These are phyloP conservation scores for Microbotryum violaceum DNA, from an alignment of 1,284 basidiomycete genomes.

Conservation along the genomic window DNA sequence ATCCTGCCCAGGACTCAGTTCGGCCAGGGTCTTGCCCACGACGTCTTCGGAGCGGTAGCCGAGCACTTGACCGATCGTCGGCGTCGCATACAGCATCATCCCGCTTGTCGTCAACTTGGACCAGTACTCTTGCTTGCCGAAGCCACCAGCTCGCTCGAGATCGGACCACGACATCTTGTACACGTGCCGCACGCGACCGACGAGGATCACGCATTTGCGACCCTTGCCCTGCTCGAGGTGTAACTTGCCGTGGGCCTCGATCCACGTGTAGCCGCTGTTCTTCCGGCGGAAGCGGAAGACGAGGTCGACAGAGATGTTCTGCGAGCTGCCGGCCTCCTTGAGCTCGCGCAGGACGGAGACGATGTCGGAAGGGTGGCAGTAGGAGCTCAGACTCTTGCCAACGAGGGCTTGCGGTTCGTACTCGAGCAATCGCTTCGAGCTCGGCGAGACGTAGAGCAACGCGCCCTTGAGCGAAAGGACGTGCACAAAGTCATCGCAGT, in stretches of 20 bases:
- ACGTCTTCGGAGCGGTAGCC: conserved; percentile 15
- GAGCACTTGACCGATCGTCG: conserved; percentile 26
- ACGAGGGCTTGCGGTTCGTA: conserved; percentile 53
- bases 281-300: conserved; percentile 67
- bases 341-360: conserved; percentile 86
- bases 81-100: conserved; percentile 34
- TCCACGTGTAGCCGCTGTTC: conserved; percentile 64
- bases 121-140: conserved; percentile 35
- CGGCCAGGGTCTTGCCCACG: conserved; percentile 10
- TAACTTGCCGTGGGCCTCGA: conserved; percentile 71
- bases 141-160: conserved; percentile 26
- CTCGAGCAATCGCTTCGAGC: conserved; percentile 51
- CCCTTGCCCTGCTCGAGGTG: conserved; percentile 44
- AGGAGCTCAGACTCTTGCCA: conserved; percentile 63
- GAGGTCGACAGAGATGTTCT: conserved; percentile 54
- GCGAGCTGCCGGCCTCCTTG: conserved; percentile 55
- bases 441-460: conserved; percentile 83
- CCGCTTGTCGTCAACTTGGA: conserved; percentile 33
- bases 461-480: conserved; percentile 86
- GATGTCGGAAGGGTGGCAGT: conserved; percentile 81
- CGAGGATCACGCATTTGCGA: conserved; percentile 57
- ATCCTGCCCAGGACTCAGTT: conserved; percentile 11
- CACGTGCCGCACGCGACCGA: conserved; percentile 63
- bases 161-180: conserved; percentile 56
- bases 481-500: conserved; percentile 59